Conservation (phyloP, 352 stramenopile genomes). For the Globisporangium nodosum region DNA sequence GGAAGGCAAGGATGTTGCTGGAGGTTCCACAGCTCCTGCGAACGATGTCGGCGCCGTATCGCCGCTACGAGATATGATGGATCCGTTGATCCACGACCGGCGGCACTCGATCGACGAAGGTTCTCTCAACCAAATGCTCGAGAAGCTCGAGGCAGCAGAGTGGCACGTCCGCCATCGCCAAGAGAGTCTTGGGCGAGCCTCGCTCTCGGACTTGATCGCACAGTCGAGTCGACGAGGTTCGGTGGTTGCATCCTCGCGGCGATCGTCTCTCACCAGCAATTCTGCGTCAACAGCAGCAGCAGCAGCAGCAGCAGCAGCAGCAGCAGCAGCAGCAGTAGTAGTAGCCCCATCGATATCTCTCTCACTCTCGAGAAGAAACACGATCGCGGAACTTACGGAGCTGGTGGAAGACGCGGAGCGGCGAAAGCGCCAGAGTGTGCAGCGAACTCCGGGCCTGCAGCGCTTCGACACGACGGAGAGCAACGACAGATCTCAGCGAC, state of each 20-base stretch:
- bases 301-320: slow-evolving; percentile 1
- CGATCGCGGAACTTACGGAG: slow-evolving; percentile 17
- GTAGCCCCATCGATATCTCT: neutral
- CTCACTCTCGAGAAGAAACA: slow-evolving; percentile 7
- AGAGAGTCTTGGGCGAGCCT: slow-evolving; percentile 20
- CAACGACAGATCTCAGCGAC: neutral
- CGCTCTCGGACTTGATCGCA: slow-evolving; percentile 17
- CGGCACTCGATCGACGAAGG: slow-evolving; percentile 10
- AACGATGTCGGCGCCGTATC: neutral
- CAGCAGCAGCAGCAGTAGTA: neutral
- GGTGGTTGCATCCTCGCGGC: neutral
- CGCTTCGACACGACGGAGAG: neutral
- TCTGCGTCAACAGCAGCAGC: slow-evolving; percentile 1
- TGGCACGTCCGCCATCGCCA: slow-evolving; percentile 37
- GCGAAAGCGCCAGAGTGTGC: slow-evolving; percentile 17
- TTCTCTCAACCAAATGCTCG: slow-evolving; percentile 20
- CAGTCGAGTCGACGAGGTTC: slow-evolving; percentile 6
- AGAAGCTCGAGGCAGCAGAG: slow-evolving; percentile 40
- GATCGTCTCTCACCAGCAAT: neutral
- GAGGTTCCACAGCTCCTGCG: neutral
- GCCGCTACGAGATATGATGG: neutral
- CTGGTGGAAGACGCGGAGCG: slow-evolving; percentile 31
- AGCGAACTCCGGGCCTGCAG: neutral
- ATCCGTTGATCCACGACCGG: neutral
- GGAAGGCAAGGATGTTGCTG: neutral